Percentiles rank a stretch among this genome's conserved stretches.
Conservation (phyloP, 73 alveolate species). For the Paramecium octaurelia region DNA sequence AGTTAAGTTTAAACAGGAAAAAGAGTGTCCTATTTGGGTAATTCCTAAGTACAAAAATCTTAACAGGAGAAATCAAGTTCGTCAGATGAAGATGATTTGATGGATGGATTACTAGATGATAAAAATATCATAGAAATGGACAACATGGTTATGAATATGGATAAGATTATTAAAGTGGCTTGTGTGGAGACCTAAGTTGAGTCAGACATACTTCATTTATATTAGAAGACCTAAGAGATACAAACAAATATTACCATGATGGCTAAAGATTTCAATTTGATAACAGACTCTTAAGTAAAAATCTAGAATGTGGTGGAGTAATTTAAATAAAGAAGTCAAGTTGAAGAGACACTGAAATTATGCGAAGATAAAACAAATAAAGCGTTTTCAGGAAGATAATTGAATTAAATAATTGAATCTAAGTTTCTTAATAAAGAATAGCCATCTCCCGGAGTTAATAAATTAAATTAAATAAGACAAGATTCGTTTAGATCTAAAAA, state of each 20-base stretch:
- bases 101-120: constrained; percentile 38
- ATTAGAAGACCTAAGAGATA: background rate
- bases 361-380: background rate
- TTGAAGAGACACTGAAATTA: background rate
- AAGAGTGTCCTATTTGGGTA: background rate
- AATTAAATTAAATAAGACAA: background rate
- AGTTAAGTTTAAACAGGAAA: background rate
- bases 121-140: constrained; percentile 43
- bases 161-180: constrained; percentile 15
- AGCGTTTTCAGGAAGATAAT: background rate
- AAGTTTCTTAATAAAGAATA: background rate
- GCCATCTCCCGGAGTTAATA: background rate
- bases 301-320: background rate
- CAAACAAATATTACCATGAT: background rate
- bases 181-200: background rate
- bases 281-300: background rate
- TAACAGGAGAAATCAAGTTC: background rate
- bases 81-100: background rate
- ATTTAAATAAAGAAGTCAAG: background rate
- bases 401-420: background rate
- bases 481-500: background rate
- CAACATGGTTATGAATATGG: constrained; percentile 53
- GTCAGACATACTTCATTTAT: background rate
- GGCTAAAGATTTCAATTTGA: background rate
- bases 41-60: background rate